phyloP scores from a whole-genome alignment of 495 filamentous ascomycete species.

The Glutinoglossum americanum region DNA sequence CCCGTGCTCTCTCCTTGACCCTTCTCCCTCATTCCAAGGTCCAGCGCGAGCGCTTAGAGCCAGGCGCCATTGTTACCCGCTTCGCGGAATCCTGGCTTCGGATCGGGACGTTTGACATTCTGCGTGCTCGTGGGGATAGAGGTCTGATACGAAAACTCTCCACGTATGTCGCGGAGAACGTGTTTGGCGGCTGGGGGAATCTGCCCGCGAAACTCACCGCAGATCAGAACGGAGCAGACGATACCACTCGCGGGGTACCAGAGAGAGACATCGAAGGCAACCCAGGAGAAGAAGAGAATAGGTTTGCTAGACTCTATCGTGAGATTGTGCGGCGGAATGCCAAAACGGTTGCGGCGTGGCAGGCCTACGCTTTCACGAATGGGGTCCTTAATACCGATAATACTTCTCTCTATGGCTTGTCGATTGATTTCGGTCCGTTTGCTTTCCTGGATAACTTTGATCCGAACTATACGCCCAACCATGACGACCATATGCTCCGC shows the following conservation, averaged over 20 bases:
- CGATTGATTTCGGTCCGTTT: conserved; percentile 87
- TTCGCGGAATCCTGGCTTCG: conserved; percentile 86
- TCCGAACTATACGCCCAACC: conserved; percentile 84
- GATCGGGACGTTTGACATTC: conserved; percentile 85
- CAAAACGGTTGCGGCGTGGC: conserved; percentile 77
- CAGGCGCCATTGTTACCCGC: conserved; percentile 75
- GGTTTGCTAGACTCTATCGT: conserved; percentile 69
- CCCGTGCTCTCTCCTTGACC: conserved; percentile 64
- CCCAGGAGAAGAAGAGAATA: conserved; percentile 50
- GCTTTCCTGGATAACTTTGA: conserved; percentile 94
- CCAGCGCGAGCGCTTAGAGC: conserved; percentile 63
- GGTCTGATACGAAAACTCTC: conserved; percentile 46
- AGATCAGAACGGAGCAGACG: conserved; percentile 9
- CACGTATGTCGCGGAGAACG: conserved; percentile 66
- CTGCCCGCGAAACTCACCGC: conserved; percentile 36
- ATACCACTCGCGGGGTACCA: conserved; percentile 23
- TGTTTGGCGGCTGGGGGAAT: conserved; percentile 63
- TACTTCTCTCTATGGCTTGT: conserved; percentile 71
- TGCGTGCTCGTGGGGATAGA: conserved; percentile 61
- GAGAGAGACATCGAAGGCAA: conserved; percentile 38
- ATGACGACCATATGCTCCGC: conserved; percentile 71
- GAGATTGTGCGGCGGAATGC: conserved; percentile 77
- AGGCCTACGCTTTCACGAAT: conserved; percentile 95
- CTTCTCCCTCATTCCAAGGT: conserved; percentile 52
- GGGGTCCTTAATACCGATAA: conserved; percentile 95